Percentiles rank a stretch among this genome's conserved stretches.
Evolutionary conservation across 306 rosid species (phyloP).

Genomic region (Parietaria judaica): DNA sequence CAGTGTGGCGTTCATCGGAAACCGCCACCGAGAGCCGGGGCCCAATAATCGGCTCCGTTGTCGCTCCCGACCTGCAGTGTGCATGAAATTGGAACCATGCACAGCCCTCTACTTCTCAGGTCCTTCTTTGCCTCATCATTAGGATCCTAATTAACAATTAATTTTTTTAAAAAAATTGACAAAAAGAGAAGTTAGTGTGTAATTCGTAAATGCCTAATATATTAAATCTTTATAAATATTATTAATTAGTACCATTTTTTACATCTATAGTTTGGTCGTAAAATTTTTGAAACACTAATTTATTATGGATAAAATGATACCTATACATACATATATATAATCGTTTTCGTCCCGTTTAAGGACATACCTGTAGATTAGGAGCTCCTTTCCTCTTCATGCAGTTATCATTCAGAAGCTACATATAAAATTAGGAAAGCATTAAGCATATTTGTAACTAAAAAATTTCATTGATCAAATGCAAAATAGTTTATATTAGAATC

Average conservation of each 20-base stretch:
- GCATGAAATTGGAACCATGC: constrained; percentile 96
- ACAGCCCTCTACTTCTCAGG: constrained; percentile 86
- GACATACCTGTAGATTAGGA: constrained; percentile 37
- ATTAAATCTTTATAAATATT: not conserved
- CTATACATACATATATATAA: no score
- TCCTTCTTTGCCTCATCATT: constrained; percentile 64
- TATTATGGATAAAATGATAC: no score
- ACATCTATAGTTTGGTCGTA: no score
- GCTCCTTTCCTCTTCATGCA: constrained; percentile 69
- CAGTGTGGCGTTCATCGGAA: constrained; percentile 37
- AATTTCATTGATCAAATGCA: not conserved
- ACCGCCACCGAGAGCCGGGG: constrained; percentile 64
- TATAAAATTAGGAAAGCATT: not conserved
- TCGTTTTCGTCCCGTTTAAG: no score
- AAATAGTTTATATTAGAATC: not conserved
- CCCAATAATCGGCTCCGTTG: constrained; percentile 98
- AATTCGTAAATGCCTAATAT: not conserved
- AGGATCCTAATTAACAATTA: constrained; percentile 30
- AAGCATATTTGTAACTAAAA: not conserved
- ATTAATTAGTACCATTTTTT: no score
- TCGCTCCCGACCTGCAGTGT: constrained; percentile 91
- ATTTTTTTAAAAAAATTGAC: not conserved
- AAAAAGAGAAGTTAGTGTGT: not conserved
- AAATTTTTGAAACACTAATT: no score
- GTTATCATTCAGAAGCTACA: constrained; percentile 65